Percentiles rank a stretch among this genome's conserved stretches.
Evolutionary conservation across 108 stramenopile genomes (phyloP).

Genomic region (Aurantiochytrium sp.): DNA sequence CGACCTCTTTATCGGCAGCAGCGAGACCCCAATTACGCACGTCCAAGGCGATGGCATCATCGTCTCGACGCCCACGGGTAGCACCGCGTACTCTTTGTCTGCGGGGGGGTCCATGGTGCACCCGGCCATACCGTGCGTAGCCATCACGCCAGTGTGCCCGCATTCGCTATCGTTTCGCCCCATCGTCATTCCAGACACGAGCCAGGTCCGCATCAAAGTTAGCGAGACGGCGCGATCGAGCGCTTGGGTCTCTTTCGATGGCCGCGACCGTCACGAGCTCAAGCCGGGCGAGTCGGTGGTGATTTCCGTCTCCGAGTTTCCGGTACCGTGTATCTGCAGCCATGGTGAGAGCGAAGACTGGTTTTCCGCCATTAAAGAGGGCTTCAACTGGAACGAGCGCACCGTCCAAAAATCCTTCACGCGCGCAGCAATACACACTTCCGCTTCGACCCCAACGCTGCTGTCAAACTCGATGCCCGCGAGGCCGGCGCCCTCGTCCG

Average conservation of each 20-base stretch:
- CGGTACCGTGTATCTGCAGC: conserved; percentile 64
- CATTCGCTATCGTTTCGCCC: conserved; percentile 88
- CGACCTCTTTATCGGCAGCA: conserved; percentile 63
- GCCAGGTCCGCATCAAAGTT: conserved; percentile 73
- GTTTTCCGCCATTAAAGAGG: conserved; percentile 48
- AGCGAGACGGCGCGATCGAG: conserved; percentile 77
- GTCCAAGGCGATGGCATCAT: conserved; percentile 95
- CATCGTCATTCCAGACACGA: conserved; percentile 91
- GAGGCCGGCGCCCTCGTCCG: too few species aligned
- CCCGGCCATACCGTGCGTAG: conserved; percentile 85
- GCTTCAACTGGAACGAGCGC: conserved; percentile 22
- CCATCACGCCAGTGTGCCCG: conserved; percentile 92
- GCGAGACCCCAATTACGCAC: conserved; percentile 72
- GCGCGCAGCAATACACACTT: background rate
- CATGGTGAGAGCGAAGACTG: conserved; percentile 45
- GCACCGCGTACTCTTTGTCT: conserved; percentile 90
- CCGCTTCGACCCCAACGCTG: background rate
- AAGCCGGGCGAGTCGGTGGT: conserved; percentile 81
- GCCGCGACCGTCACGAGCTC: conserved; percentile 73
- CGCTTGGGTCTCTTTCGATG: conserved; percentile 88
- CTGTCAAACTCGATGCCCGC: too few species aligned
- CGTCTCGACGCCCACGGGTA: conserved; percentile 89
- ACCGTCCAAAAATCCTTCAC: background rate
- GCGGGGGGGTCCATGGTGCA: conserved; percentile 95
- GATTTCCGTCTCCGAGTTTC: conserved; percentile 76